Percentiles rank a stretch among this genome's conserved stretches.
Evolutionary conservation across 805 yeast species (phyloP).

Genomic region (Clavispora vitiphila): DNA sequence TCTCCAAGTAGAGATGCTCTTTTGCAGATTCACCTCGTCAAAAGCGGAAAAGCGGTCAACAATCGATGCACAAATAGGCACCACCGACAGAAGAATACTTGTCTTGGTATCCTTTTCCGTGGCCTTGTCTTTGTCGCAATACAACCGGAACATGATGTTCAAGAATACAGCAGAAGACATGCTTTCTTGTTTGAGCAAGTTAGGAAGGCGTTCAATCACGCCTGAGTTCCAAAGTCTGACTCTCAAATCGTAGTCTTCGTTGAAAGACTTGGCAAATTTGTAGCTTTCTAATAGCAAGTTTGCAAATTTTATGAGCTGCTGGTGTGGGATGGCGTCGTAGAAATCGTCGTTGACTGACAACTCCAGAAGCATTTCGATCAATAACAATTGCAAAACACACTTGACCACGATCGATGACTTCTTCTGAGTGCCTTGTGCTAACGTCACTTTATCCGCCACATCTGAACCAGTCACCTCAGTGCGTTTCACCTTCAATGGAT

Average conservation of each 20-base stretch:
- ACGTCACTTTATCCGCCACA: conserved; percentile 13
- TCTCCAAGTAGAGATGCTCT: conserved; percentile 80
- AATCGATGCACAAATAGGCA: conserved; percentile 67
- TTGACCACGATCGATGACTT: conserved; percentile 82
- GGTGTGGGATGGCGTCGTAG: conserved; percentile 63
- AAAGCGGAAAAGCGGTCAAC: conserved; percentile 64
- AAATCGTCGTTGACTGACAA: conserved; percentile 67
- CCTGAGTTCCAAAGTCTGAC: conserved; percentile 90
- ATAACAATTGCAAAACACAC: conserved; percentile 82
- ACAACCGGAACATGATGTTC: conserved; percentile 72
- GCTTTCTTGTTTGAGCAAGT: conserved; percentile 85
- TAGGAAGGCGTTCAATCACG: conserved; percentile 87
- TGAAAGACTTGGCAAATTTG: conserved; percentile 79
- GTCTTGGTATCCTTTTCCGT: conserved; percentile 43
- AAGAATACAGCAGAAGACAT: conserved; percentile 84
- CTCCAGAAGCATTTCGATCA: conserved; percentile 84
- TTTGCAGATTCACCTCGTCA: conserved; percentile 72
- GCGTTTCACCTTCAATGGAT: conserved; percentile 33
- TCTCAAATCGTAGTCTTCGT: conserved; percentile 81
- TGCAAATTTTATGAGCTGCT: conserved; percentile 56
- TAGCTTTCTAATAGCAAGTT: conserved; percentile 62
- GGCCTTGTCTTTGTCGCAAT: conserved; percentile 56
- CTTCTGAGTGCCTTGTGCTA: conserved; percentile 1
- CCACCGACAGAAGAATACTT: conserved; percentile 46
- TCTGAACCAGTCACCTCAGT: conserved; percentile 11